Base-by-base conservation (phyloP, 169 alveolate species). In the Plasmodium cynomolgi region DNA sequence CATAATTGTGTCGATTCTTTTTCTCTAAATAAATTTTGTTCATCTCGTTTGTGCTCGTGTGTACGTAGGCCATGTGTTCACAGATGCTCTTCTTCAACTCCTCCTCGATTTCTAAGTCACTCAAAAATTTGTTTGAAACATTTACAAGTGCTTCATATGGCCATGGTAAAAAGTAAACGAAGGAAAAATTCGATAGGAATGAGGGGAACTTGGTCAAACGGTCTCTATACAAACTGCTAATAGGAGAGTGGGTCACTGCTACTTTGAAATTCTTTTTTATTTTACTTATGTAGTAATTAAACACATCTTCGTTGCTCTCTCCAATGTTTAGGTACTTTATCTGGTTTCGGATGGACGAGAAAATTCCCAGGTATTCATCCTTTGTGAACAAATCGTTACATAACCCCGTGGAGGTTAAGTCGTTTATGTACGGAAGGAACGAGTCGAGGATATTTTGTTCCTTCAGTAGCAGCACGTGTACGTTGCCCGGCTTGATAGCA, bases 131-230 rank as follows among this genome's bases (percentile, higher is more conserved):
- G 44, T 86, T 96, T 8, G 99, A 98, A 74, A 98, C 99, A 85
- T 98, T 99, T 73, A 97, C 97, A 84, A 99, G 93, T 9, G 99
- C 99, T 92, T 97, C 99, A 88, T 98, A 98, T 54, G 99, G 99
- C 99, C 99, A 99, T 72, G 99, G 99, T 95, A 98, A 99, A 99
- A 98, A 99, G 98, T 99, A 98, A 94, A 98, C 99, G 44, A 98
- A 98, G 56, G 97, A 96, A 77, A 99, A 98, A 88, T 99, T 91
- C 3, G 95, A 91, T 5, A 91, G 20, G 29, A 91, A 91, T 1
- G 95, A 91, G 6, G 95, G 95, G 39, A 91, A 91, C 56, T 91
- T 91, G 2, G 58, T 82, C 75, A 91, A 81, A 72, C 95, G 71
- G 39, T 91, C 92, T 74, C 92, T 81, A 79, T 91, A 91, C 9